These are phyloP conservation scores for Spirogloea muscicola DNA, from an alignment of 139 green algal genomes.

Conservation along the genomic window DNA sequence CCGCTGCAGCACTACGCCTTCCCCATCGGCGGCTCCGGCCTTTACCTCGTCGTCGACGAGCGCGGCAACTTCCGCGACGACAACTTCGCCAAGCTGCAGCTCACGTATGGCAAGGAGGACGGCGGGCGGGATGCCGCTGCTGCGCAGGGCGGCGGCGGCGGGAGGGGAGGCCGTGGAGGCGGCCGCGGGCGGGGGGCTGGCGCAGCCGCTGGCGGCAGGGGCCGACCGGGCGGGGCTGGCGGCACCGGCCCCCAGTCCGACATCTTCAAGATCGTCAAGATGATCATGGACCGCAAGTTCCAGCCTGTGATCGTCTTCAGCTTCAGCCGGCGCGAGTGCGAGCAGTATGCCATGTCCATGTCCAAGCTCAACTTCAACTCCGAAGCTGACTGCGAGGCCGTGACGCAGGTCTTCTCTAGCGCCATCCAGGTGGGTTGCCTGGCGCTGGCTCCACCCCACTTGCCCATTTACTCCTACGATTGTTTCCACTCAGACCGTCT, in stretches of 20 bases:
- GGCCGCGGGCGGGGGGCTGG: conserved; percentile 17
- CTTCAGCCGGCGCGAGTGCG: conserved; percentile 76
- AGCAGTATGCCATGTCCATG: conserved; percentile 52
- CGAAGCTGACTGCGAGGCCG: too few species aligned
- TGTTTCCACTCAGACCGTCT: too few species aligned
- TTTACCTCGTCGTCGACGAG: conserved; percentile 70
- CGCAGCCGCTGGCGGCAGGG: conserved; percentile 30
- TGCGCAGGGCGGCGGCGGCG: conserved; percentile 25
- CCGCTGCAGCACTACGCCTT: conserved; percentile 71
- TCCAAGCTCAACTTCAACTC: conserved; percentile 58
- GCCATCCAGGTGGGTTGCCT: too few species aligned
- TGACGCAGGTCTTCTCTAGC: too few species aligned
- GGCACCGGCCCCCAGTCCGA: conserved; percentile 27
- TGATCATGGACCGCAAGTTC: conserved; percentile 64
- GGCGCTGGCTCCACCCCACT: too few species aligned
- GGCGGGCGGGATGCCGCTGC: neutral
- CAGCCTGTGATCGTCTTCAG: conserved; percentile 92
- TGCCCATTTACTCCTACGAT: too few species aligned
- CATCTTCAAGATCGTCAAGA: conserved; percentile 56
- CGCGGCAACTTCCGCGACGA: conserved; percentile 62
- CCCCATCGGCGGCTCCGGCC: conserved; percentile 57
- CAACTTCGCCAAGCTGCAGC: conserved; percentile 59
- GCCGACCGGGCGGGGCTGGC: conserved; percentile 7
- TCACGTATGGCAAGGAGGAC: conserved; percentile 25
- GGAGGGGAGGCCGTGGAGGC: conserved; percentile 22